Conservation (phyloP, 805 yeast species). For the Candida broadrunensis region DNA sequence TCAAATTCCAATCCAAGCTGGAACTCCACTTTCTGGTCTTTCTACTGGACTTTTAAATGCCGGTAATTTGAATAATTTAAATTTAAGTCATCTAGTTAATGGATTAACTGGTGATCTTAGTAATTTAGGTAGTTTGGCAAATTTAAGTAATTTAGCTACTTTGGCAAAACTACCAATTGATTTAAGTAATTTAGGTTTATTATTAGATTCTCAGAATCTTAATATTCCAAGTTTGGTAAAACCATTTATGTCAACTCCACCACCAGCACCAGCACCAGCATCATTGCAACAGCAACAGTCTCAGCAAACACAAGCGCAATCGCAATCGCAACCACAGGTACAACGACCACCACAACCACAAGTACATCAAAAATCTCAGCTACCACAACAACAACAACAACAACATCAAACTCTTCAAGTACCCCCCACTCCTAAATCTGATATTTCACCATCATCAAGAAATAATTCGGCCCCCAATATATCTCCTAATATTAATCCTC, state of each 20-base stretch:
- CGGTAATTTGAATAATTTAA: slow-evolving; percentile 41
- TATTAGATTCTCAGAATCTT: slow-evolving; percentile 19
- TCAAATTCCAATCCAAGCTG: not conserved
- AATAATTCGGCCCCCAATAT: slow-evolving; percentile 12
- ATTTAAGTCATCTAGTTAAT: slow-evolving; percentile 40
- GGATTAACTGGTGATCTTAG: slow-evolving; percentile 33
- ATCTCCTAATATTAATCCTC: slow-evolving; percentile 16
- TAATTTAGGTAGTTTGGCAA: slow-evolving; percentile 36
- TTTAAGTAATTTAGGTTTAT: slow-evolving; percentile 31
- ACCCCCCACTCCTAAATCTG: not conserved
- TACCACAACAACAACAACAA: not conserved
- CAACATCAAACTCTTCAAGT: slow-evolving; percentile 2
- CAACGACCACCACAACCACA: not conserved
- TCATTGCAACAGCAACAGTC: not conserved
- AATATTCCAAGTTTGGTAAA: not conserved
- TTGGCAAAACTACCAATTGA: slow-evolving; percentile 43
- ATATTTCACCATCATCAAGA: not conserved
- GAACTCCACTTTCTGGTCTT: slow-evolving; percentile 3
- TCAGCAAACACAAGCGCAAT: not conserved
- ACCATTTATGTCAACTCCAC: not conserved
- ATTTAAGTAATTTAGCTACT: slow-evolving; percentile 37
- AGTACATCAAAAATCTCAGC: not conserved
- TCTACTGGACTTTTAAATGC: slow-evolving; percentile 20
- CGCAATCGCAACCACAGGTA: not conserved
- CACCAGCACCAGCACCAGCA: slow-evolving; percentile 2